Base-by-base conservation (phyloP, 2,329 filamentous ascomycete genomes). In the Xylaria sp. region DNA sequence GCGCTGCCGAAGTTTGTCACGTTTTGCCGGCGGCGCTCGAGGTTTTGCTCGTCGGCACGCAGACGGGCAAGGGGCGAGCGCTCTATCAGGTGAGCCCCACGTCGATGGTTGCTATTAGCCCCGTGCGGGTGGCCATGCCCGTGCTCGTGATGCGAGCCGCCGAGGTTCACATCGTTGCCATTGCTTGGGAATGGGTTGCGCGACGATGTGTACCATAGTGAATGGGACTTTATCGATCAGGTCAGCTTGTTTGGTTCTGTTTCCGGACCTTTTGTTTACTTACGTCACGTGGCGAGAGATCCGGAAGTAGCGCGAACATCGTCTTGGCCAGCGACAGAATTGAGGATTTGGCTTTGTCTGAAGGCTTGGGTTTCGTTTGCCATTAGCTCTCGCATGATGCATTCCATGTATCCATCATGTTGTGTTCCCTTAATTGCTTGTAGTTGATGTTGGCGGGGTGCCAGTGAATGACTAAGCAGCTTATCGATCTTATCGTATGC, bases 1-100 rank as follows among this genome's bases (percentile, higher is more conserved):
- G 88, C 88, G 72, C 90, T 92, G 68, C 96, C 96, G 77, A 97
- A 97, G 76, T 94, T 92, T 57, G 92, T 88, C 36, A 98, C 91
- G 73, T 95, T 93, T 57, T 88, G 82, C 76, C 94, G 93, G 56
- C 95, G 93, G 9, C 91, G 87, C 63, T 90, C 88, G 72, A 97
- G 86, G 66, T 89, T 87, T 69, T 89, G 87, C 81, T 98, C 96
- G 78, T 97, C 95, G 49, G 88, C 83, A 31, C 88, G 85, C 11
- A 97, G 87, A 1, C 90, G 85, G 10, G 91, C 87, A 3, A 97
- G 88, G 2, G 87, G 85, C 31, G 90, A 86, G 73, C 87, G 82
- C 77, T 89, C 83, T 69, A 87, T 80, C 65, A 85, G 73, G 71
- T 85, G 83, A 63, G 83, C 56, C 40, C 68, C 70, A 38, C 71